A percentile compares a stretch with the other conserved stretches of the same genome.
Evolutionary conservation across 345 rosid species (phyloP).

Genomic region (Syzygium aromaticum): DNA sequence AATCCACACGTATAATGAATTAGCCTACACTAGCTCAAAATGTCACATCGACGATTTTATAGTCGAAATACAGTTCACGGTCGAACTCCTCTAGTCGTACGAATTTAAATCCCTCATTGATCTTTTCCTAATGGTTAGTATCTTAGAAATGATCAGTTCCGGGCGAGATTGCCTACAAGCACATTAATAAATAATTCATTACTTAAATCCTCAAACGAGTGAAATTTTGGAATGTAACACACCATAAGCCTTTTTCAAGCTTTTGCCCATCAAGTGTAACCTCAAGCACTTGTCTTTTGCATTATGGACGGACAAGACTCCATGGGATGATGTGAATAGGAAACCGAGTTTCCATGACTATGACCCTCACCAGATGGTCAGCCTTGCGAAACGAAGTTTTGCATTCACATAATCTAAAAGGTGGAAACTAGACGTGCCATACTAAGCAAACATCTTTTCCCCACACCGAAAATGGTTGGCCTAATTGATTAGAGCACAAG

Average conservation of each 20-base stretch:
- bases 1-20: no score
- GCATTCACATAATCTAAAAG: neutral
- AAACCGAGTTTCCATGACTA: neutral
- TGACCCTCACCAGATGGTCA: neutral
- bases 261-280: neutral
- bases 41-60: no score
- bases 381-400: neutral
- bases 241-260: neutral
- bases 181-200: no score
- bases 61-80: no score
- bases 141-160: no score
- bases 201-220: no score
- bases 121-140: no score
- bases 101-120: no score
- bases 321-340: neutral
- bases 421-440: neutral
- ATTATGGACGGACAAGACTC: neutral
- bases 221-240: no score
- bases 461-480: neutral
- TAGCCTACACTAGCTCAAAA: no score
- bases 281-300: neutral
- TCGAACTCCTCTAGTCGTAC: no score
- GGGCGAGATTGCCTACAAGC: no score
- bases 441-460: neutral
- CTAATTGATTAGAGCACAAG: neutral